A percentile compares a stretch with the other conserved stretches of the same genome.
Conservation (phyloP, 73 alveolate species). For the Halteria grandinella region DNA sequence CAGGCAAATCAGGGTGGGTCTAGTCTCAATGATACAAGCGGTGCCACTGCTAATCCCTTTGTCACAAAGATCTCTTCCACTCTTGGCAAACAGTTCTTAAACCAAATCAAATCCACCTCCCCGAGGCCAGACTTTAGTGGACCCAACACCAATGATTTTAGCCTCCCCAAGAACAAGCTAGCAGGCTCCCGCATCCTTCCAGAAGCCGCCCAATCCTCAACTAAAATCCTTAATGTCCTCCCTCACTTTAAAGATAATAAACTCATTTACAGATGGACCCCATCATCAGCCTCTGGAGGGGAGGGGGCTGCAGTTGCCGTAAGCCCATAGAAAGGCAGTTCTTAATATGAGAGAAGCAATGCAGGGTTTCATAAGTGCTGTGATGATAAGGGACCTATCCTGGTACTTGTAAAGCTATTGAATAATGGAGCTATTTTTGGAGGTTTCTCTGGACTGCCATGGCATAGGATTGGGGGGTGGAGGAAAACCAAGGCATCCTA, state of each 20-base stretch:
- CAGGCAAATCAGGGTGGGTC: neutral
- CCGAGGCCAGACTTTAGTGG: too few species aligned
- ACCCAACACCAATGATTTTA: too few species aligned
- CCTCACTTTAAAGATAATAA: slow-evolving; percentile 23
- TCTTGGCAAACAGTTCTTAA: too few species aligned
- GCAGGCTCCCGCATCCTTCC: slow-evolving; percentile 12
- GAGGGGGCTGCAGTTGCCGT: too few species aligned
- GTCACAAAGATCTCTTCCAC: too few species aligned
- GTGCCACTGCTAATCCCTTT: too few species aligned
- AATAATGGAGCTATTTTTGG: slow-evolving; percentile 32
- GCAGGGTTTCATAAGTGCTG: slow-evolving; percentile 15
- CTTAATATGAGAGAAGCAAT: slow-evolving; percentile 11
- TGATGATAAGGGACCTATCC: slow-evolving; percentile 40
- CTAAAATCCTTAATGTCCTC: slow-evolving; percentile 6
- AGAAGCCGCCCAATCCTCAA: slow-evolving; percentile 16
- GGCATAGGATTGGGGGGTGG: slow-evolving; percentile 54
- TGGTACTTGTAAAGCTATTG: slow-evolving; percentile 21
- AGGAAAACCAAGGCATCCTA: slow-evolving; percentile 26
- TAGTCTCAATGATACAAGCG: too few species aligned
- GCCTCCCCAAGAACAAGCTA: slow-evolving; percentile 9
- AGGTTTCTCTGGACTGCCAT: slow-evolving; percentile 19
- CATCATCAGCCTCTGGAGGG: too few species aligned
- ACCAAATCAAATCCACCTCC: too few species aligned
- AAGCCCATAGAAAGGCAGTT: too few species aligned
- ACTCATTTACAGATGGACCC: slow-evolving; percentile 8